Evolutionary conservation across 768 basidiomycete genomes (phyloP).

Genomic region (Hygrophorus russula): DNA sequence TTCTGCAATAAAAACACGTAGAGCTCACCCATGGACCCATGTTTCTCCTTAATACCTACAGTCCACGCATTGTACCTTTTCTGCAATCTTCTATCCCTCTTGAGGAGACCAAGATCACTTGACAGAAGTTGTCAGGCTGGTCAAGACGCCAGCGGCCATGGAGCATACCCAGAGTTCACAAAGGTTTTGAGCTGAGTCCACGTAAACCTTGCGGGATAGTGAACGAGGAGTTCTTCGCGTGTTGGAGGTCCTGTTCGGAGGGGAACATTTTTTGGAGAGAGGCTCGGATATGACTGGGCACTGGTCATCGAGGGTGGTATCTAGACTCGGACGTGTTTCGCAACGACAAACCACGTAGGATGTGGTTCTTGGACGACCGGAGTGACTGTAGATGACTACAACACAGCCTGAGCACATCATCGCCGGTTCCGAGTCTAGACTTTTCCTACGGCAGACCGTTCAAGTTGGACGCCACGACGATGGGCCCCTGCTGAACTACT

Average conservation of each 20-base stretch:
- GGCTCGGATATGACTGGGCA: neutral
- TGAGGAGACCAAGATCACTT: conserved; percentile 76
- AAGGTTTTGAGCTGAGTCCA: conserved; percentile 70
- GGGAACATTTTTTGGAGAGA: conserved; percentile 18
- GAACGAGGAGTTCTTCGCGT: conserved; percentile 45
- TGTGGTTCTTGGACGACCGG: neutral
- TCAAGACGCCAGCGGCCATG: neutral
- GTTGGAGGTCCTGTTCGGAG: conserved; percentile 57
- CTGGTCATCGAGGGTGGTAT: neutral
- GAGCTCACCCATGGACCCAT: conserved; percentile 56
- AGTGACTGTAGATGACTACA: neutral
- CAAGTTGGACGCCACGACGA: too few species aligned
- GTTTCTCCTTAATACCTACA: conserved; percentile 36
- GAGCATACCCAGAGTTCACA: conserved; percentile 62
- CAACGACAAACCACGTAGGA: neutral
- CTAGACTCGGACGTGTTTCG: neutral
- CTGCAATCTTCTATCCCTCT: conserved; percentile 63
- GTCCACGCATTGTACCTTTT: conserved; percentile 53
- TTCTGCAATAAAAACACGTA: neutral
- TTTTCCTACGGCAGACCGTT: too few species aligned
- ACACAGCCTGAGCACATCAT: too few species aligned
- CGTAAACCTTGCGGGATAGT: conserved; percentile 70
- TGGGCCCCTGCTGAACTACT: too few species aligned
- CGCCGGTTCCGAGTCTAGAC: too few species aligned
- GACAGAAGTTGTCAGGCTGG: neutral